Base-by-base conservation (phyloP, 129 eudicot genomes). In the Arctium lappa region DNA sequence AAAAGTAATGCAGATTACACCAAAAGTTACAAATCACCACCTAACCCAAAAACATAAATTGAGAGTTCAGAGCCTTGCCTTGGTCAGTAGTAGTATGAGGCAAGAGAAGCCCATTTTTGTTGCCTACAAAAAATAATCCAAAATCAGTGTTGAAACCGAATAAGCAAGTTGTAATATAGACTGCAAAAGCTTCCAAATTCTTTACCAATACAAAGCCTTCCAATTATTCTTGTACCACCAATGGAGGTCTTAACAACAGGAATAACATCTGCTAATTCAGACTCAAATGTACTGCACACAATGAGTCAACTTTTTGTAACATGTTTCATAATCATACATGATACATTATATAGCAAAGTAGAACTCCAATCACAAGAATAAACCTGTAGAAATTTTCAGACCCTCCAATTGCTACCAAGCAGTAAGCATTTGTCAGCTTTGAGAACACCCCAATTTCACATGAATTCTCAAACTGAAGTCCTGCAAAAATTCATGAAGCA, bases 211-310 rank as follows among this genome's bases (percentile, higher is more conserved):
- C 98, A 95, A 63, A 93, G 91, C 53, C 95, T 85, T 50, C 99
- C 98, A 60, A 95, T 93, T 40, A 93, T 91, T 81, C 98, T 85
- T 53, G 95, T 95, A 39, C 99, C 98, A 72, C 86, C 91, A 86
- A 95, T 88, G 29, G 98, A 95, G 82, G 99, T 95, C 81, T 95
- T 95, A 75, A 93, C 97, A 72, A 95, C 99, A 0, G 98, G 99
- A 76, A 92, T 95, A 74, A 84, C 90, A 82, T 87, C 93, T 22
- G 95, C 94, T 56, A 95, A 89, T 73, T 95, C 99, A 8, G 97
- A 75, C 88, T 95, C 97, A 36, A 93, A 93, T 2, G 96, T 91
- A 73, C 97, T 93, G 89, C 87, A 86, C 32, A 48, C 1, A 31
- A 62, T 30, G 50, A 83, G 5, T 40, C 30, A 60, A 74, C 48